A percentile compares a stretch with the other conserved stretches of the same genome.
phyloP scores from a whole-genome alignment of 2,329 filamentous ascomycete species.

The Cryphonectria carpinicola region DNA sequence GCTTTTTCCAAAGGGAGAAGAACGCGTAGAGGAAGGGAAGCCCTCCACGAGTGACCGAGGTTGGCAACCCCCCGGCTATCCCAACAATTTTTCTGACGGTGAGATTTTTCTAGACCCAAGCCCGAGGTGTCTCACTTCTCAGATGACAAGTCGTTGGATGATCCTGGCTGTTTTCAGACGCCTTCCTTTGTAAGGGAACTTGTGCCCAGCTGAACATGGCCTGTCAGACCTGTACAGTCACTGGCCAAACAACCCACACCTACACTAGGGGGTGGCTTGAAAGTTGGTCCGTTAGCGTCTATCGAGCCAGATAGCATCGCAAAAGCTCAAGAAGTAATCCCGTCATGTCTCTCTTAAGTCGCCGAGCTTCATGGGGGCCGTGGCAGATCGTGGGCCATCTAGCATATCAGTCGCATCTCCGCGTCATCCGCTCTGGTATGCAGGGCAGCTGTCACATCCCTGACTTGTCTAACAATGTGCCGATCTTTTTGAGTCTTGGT shows the following conservation, averaged over 20 bases:
- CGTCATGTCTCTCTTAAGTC: constrained; percentile 2
- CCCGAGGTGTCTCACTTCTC: neutral
- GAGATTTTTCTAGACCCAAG: neutral
- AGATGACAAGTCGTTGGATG: neutral
- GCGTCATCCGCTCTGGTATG: neutral
- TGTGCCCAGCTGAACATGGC: constrained; percentile 1
- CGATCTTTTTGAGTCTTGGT: neutral
- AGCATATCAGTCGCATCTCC: neutral
- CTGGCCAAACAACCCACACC: neutral
- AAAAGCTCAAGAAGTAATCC: neutral
- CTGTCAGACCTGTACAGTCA: neutral
- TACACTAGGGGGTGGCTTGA: constrained; percentile 2
- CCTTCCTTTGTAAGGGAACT: neutral
- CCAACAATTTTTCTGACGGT: neutral
- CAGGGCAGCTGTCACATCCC: neutral
- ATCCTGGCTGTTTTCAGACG: constrained; percentile 3
- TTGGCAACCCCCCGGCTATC: neutral
- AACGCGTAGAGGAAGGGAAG: neutral
- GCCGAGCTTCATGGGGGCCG: neutral
- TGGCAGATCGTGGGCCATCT: neutral
- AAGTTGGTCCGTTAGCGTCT: constrained; percentile 2
- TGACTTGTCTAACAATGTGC: neutral
- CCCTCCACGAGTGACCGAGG: neutral
- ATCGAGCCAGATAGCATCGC: neutral
- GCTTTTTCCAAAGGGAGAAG: neutral